Conservation (phyloP, 2,329 filamentous ascomycete genomes). For the Botrytis tulipae region DNA sequence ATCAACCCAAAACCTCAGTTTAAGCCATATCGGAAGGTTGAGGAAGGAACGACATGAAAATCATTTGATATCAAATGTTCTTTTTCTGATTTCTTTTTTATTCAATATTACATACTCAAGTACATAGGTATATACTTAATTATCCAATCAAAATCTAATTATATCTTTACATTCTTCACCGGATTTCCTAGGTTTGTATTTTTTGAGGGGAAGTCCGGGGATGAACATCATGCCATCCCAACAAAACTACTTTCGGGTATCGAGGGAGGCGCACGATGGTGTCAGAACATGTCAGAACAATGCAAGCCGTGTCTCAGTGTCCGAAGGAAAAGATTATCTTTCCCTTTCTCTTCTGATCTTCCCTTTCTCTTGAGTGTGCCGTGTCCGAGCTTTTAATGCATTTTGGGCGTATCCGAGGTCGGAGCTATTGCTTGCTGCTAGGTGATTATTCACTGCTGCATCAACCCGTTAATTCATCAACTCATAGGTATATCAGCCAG, state of each 20-base stretch:
- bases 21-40: constrained; percentile 6
- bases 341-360: background rate
- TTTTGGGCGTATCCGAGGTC: background rate
- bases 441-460: constrained; percentile 2
- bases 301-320: constrained; percentile 3
- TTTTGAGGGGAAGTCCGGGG: constrained; percentile 18
- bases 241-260: constrained; percentile 1
- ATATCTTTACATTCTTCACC: background rate
- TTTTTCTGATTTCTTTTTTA: background rate
- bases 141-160: background rate
- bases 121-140: background rate
- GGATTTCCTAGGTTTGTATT: background rate
- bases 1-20: background rate
- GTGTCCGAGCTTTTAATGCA: background rate
- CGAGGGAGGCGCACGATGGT: background rate
- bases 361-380: background rate
- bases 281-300: background rate
- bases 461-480: background rate
- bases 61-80: background rate
- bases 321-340: background rate
- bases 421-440: constrained; percentile 12
- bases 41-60: background rate
- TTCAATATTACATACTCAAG: background rate
- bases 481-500: background rate
- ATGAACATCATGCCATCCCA: background rate